Percentiles rank a stretch among this genome's conserved stretches.
Evolutionary conservation across 2,329 filamentous ascomycete species (phyloP).

Genomic region (Monilinia aucupariae): DNA sequence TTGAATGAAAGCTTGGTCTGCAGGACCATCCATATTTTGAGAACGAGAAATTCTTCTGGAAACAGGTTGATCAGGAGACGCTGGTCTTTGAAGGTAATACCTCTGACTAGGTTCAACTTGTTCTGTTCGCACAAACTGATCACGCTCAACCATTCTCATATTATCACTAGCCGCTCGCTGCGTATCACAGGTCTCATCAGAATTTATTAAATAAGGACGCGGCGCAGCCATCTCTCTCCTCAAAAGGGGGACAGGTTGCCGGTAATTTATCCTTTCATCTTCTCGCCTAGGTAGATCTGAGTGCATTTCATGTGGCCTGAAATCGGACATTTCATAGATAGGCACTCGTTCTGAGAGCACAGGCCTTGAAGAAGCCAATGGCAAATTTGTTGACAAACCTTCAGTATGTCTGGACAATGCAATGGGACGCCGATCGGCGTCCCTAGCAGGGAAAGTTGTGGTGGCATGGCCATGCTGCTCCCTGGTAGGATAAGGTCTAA

Average conservation of each 20-base stretch:
- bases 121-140: conserved; percentile 21
- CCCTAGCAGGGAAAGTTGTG: background rate
- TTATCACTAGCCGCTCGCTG: conserved; percentile 18
- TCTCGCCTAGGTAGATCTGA: conserved; percentile 23
- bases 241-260: conserved; percentile 15
- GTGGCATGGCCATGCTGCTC: conserved; percentile 24
- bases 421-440: conserved; percentile 27
- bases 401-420: conserved; percentile 28
- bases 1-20: conserved; percentile 30
- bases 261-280: conserved; percentile 12
- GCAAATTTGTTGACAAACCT: conserved; percentile 28
- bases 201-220: conserved; percentile 17
- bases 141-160: conserved; percentile 22
- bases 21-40: conserved; percentile 23
- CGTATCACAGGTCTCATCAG: conserved; percentile 19
- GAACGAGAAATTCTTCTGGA: conserved; percentile 26
- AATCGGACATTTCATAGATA: conserved; percentile 28
- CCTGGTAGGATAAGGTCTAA: conserved; percentile 27
- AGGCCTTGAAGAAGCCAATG: conserved; percentile 22
- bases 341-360: conserved; percentile 24
- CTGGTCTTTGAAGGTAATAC: conserved; percentile 20
- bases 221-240: conserved; percentile 20
- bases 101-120: conserved; percentile 20
- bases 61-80: conserved; percentile 24
- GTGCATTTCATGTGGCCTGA: conserved; percentile 19